Evolutionary conservation across 176 grass and related monocot genomes (phyloP), one percentile per base, ranked within the genome.

Genomic region (Carex kokanica): DNA sequence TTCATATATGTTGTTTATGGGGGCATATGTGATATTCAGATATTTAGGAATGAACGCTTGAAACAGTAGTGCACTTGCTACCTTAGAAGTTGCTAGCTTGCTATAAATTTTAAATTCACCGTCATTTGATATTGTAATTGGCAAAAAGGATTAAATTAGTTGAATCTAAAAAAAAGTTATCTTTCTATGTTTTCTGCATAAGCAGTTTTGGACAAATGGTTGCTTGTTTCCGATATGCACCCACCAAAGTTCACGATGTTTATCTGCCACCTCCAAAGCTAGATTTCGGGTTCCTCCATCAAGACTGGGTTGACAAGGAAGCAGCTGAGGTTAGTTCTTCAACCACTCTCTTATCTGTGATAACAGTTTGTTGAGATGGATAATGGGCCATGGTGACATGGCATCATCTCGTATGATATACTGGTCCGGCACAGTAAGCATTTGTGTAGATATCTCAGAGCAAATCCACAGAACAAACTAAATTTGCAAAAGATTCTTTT

Each of bases 291-390:
- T 95, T 89, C 29, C 89, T 91, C 75, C 89, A 95, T 93, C 93
- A 99, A 23, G 93, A 98, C n/a, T 99, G 96, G 96, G 91, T 93
- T 84, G 93, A 95, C 38, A 87, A 90, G 87, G 93, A 99, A 90
- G 89, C 88, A 90, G 89, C 86, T 41, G 88, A 99, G 96, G 95
- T 95, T 67, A 60, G 56, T 57, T 64, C n/a, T 58, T 41, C 5
- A 0, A 29, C 5, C 23, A 15, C 9, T 18, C 10, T 63, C 54
- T 24, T 54, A 52, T 52, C n/a, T 24, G 25, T 25, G 18, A 52
- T 25, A 52, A 24, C 20, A 47, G n/a, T 24, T 74, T 52, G 2
- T 45, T 74, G n/a, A 74, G 11, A 45, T 75, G 23, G n/a, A 75
- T 75, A 20, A 29, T 11, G 20, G 64, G 23, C 32, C 64, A 18